These are phyloP conservation scores for Eragrostis nindensis DNA, from an alignment of 176 grass and related monocot genomes.

Conservation along the genomic window DNA sequence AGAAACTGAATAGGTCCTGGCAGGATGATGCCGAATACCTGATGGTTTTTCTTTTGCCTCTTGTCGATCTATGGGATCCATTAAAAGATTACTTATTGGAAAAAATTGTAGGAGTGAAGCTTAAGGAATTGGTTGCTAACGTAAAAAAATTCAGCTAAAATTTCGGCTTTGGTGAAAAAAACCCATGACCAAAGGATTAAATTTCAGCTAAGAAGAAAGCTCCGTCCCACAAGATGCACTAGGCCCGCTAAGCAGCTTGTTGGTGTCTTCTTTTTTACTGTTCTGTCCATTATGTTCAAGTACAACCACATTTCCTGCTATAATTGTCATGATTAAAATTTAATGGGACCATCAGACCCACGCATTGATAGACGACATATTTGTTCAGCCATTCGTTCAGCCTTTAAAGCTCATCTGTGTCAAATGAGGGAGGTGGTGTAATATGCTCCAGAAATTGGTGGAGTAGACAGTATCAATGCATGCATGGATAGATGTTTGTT, in stretches of 20 bases:
- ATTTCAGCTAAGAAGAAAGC: too few relatives aligned
- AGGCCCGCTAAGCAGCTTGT: too few relatives aligned
- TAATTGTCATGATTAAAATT: slow-evolving; percentile 1
- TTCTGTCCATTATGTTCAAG: not conserved
- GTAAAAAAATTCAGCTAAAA: slow-evolving; percentile 39
- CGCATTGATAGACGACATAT: slow-evolving; percentile 21
- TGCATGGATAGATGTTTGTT: not conserved
- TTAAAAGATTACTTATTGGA: not conserved
- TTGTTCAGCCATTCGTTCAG: not conserved
- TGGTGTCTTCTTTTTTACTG: too few relatives aligned
- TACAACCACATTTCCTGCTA: not conserved
- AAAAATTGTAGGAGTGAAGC: not conserved
- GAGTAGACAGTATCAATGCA: not conserved
- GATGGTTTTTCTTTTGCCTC: not conserved
- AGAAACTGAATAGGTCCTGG: too few relatives aligned
- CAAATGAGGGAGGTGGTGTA: not conserved
- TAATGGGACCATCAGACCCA: slow-evolving; percentile 29
- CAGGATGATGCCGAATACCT: not conserved
- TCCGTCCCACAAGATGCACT: too few relatives aligned
- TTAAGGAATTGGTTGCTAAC: slow-evolving; percentile 1
- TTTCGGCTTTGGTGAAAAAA: slow-evolving; percentile 4
- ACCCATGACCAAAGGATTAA: not conserved
- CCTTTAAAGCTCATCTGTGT: slow-evolving; percentile 29
- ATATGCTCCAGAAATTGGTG: not conserved
- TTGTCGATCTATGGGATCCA: not conserved